These are phyloP conservation scores for Teratosphaeriaceae sp. DNA, from an alignment of 2,329 filamentous ascomycete genomes.

Conservation along the genomic window DNA sequence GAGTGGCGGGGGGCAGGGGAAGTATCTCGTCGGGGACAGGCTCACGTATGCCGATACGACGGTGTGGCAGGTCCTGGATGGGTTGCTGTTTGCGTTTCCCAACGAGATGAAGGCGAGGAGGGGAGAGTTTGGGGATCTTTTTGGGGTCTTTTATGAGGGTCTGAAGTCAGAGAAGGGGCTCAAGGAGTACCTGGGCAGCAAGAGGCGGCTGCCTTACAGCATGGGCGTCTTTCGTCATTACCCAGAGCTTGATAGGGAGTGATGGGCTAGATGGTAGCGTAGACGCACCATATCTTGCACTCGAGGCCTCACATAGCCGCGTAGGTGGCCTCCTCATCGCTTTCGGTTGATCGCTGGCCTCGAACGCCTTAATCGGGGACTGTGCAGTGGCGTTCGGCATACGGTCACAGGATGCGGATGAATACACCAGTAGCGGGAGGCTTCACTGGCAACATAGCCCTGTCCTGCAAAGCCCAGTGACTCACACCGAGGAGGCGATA, in stretches of 20 bases:
- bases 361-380: too few relatives aligned
- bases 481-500: too few relatives aligned
- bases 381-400: too few relatives aligned
- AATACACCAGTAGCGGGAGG: too few relatives aligned
- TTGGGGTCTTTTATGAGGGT: constrained; percentile 54
- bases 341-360: too few relatives aligned
- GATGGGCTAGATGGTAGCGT: too few relatives aligned
- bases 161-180: constrained; percentile 59
- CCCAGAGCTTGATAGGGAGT: constrained; percentile 55
- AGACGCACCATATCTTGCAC: too few relatives aligned
- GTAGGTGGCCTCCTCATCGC: too few relatives aligned
- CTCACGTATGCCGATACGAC: constrained; percentile 69
- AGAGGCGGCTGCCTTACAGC: constrained; percentile 54
- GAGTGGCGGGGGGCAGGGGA: constrained; percentile 47
- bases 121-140: constrained; percentile 54
- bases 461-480: too few relatives aligned
- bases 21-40: constrained; percentile 59
- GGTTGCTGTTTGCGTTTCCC: constrained; percentile 60
- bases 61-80: constrained; percentile 59
- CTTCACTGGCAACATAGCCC: too few relatives aligned
- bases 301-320: too few relatives aligned
- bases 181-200: constrained; percentile 62
- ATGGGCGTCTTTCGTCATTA: constrained; percentile 67
- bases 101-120: constrained; percentile 54
- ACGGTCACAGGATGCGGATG: too few relatives aligned